Base-by-base conservation (phyloP, 1,284 basidiomycete species). In the Heimioporus retisporus region DNA sequence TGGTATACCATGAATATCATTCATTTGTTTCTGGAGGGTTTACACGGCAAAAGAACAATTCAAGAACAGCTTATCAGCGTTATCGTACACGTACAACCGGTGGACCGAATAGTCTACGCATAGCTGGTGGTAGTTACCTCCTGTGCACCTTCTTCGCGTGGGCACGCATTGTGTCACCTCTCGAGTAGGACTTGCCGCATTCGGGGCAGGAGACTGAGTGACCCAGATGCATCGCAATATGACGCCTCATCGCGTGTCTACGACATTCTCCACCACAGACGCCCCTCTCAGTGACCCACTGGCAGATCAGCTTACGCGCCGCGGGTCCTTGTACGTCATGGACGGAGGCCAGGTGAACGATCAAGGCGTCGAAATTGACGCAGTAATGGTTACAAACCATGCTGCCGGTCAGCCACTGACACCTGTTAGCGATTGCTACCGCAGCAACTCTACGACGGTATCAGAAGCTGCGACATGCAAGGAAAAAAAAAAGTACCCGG, bases 151-250 rank as follows among this genome's bases (percentile, higher is more conserved):
- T 65, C 55, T 25, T 64, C 7, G 0, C 1, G n/a, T 73, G 73
- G 0, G 42, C 28, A 3, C 54, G 65, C 56, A 74, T 18, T 0
- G 65, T 16, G n/a, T 73, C 72, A 1, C 2, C 10, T 0, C 70
- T 58, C 10, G 66, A 73, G 21, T 35, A 73, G 2, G 19, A 4
- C 23, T 61, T 75, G 5, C n/a, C 55, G 3, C 72, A 73, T 3
- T 11, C 51, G 2, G n/a, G 6, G 25, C 69, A 73, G 14, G 19
- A 0, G 8, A 61, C 43, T 7, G 42, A 25, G 4, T 11, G 3
- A 1, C 55, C 28, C 0, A 66, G 1, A 13, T 72, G 71, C 0
- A 21, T 65, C 0, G 7, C 54, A 0, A 73, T 69, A 40, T 72
- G 73, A 0, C 73, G 60, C 6, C 53, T 60, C 1, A 51, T 40